Evolutionary conservation across 257 asterid genomes (phyloP).

Genomic region (Voacanga thouarsii): DNA sequence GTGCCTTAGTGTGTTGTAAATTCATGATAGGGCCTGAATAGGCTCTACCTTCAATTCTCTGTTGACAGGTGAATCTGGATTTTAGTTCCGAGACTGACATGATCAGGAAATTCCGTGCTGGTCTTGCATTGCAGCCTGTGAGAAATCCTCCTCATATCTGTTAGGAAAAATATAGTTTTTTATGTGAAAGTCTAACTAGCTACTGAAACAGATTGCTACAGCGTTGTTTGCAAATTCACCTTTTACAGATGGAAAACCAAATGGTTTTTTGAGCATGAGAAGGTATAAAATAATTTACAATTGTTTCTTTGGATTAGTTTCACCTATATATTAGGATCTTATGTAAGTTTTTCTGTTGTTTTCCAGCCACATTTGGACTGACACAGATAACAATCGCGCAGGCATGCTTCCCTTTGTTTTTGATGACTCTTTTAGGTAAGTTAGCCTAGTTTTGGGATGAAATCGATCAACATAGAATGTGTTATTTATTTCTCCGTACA

Average conservation of each 20-base stretch:
- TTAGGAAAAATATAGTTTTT: slow-evolving; percentile 8
- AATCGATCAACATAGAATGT: not conserved
- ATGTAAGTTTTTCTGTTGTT: slow-evolving; percentile 18
- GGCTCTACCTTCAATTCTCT: not conserved
- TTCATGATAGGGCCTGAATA: not conserved
- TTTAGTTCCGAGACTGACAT: slow-evolving; percentile 93
- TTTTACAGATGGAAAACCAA: slow-evolving; percentile 93
- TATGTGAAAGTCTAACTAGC: slow-evolving; percentile 32
- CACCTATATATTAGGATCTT: slow-evolving; percentile 15
- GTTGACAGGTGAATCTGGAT: slow-evolving; percentile 86
- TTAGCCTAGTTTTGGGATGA: slow-evolving; percentile 5
- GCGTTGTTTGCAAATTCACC: slow-evolving; percentile 98
- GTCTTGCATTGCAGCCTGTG: slow-evolving; percentile 95
- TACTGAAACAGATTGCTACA: slow-evolving; percentile 79
- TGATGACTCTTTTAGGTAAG: slow-evolving; percentile 95
- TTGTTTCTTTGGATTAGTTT: slow-evolving; percentile 15
- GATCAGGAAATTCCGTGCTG: slow-evolving; percentile 94
- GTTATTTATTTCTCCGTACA: not conserved
- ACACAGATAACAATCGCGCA: slow-evolving; percentile 84
- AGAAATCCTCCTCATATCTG: slow-evolving; percentile 32
- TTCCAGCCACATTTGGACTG: slow-evolving; percentile 96
- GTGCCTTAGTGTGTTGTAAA: not conserved
- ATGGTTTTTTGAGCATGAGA: slow-evolving; percentile 95
- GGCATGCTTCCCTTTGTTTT: slow-evolving; percentile 99
- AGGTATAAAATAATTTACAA: slow-evolving; percentile 47